A percentile compares a stretch with the other conserved stretches of the same genome.
phyloP scores from a whole-genome alignment of 192 early-diverging fungal genomes.

The Powellomyces hirtus region DNA sequence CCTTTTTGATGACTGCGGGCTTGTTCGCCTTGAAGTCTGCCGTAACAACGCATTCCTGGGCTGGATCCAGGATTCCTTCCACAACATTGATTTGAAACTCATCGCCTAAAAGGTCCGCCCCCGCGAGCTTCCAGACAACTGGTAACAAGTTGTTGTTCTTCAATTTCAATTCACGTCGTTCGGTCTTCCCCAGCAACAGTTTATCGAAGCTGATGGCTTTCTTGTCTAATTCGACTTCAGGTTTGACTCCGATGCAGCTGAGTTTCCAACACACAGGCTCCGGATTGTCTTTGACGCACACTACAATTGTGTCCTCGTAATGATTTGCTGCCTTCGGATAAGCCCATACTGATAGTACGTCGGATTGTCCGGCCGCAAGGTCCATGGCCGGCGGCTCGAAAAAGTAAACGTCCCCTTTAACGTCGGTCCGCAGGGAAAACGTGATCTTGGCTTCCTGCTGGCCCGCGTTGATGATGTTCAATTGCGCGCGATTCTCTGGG shows the following conservation, averaged over 20 bases:
- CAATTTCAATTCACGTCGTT: slow-evolving; percentile 51
- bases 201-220: slow-evolving; percentile 60
- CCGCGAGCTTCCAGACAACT: slow-evolving; percentile 53
- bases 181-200: slow-evolving; percentile 52
- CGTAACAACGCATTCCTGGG: slow-evolving; percentile 41
- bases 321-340: slow-evolving; percentile 46
- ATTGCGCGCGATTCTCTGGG: slow-evolving; percentile 51
- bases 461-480: slow-evolving; percentile 51
- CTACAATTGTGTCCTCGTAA: slow-evolving; percentile 53
- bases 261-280: slow-evolving; percentile 59
- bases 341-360: slow-evolving; percentile 47
- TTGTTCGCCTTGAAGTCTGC: slow-evolving; percentile 59
- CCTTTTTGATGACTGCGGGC: slow-evolving; percentile 48
- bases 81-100: slow-evolving; percentile 53
- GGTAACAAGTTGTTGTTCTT: slow-evolving; percentile 55
- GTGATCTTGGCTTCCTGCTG: slow-evolving; percentile 45
- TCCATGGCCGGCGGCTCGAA: slow-evolving; percentile 55
- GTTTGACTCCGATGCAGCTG: slow-evolving; percentile 56
- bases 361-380: slow-evolving; percentile 44
- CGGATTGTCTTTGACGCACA: slow-evolving; percentile 67
- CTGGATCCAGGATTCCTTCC: slow-evolving; percentile 51
- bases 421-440: slow-evolving; percentile 48
- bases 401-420: slow-evolving; percentile 58
- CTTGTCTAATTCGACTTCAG: slow-evolving; percentile 63
- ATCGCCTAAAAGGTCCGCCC: slow-evolving; percentile 57